phyloP scores from a whole-genome alignment of 1,139 yeast species.

The Kodamaea fungicola region DNA sequence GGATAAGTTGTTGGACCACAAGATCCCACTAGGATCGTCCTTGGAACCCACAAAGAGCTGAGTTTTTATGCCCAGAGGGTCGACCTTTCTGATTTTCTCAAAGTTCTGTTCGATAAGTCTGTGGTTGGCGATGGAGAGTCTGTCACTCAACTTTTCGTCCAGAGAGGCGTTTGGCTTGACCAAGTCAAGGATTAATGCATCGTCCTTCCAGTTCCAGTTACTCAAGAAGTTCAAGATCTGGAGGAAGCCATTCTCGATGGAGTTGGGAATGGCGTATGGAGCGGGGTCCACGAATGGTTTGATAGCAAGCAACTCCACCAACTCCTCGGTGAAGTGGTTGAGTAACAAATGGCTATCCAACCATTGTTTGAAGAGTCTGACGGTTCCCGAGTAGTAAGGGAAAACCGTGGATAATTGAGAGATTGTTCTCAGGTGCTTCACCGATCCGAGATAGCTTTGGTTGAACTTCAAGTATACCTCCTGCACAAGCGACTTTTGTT shows the following conservation, averaged over 20 bases:
- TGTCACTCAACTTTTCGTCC: slow-evolving; percentile 50
- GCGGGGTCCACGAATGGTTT: slow-evolving; percentile 85
- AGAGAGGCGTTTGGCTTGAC: slow-evolving; percentile 41
- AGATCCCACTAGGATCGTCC: slow-evolving; percentile 77
- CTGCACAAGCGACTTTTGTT: slow-evolving; percentile 58
- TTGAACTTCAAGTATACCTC: slow-evolving; percentile 62
- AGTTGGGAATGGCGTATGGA: slow-evolving; percentile 76
- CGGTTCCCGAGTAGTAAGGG: slow-evolving; percentile 75
- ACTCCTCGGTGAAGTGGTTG: slow-evolving; percentile 70
- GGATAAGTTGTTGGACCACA: slow-evolving; percentile 73
- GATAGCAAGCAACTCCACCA: slow-evolving; percentile 76
- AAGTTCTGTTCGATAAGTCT: slow-evolving; percentile 66
- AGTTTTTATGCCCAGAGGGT: slow-evolving; percentile 76
- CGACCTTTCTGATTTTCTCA: slow-evolving; percentile 61
- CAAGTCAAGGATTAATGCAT: slow-evolving; percentile 74
- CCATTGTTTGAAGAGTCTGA: slow-evolving; percentile 86
- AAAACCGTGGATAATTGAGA: slow-evolving; percentile 68
- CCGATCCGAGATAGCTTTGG: slow-evolving; percentile 62
- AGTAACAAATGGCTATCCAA: slow-evolving; percentile 66
- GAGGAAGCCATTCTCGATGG: slow-evolving; percentile 76
- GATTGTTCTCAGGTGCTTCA: slow-evolving; percentile 81
- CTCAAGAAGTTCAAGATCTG: slow-evolving; percentile 70
- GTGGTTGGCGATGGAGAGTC: slow-evolving; percentile 57
- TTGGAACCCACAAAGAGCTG: slow-evolving; percentile 82
- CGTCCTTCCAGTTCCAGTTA: slow-evolving; percentile 93